These are phyloP conservation scores for Incumbomyces delicatus DNA, from an alignment of 2,329 filamentous ascomycete genomes.

Conservation along the genomic window DNA sequence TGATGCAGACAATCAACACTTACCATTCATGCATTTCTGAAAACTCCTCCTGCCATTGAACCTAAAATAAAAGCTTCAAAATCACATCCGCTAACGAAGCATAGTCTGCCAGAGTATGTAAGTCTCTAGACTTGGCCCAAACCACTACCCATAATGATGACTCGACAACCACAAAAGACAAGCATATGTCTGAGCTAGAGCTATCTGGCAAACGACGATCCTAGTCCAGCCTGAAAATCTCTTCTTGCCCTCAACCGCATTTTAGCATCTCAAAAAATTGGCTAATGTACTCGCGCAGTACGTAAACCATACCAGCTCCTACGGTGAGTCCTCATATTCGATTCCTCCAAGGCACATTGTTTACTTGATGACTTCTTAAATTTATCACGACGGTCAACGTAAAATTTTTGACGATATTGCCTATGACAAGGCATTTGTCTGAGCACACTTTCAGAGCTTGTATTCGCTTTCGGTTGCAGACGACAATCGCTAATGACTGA, in stretches of 20 bases:
- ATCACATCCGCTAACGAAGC: neutral
- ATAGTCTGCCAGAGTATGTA: neutral
- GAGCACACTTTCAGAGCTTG: constrained; percentile 17
- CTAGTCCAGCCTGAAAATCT: constrained; percentile 29
- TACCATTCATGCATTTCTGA: constrained; percentile 55
- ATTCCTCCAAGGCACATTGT: constrained; percentile 6
- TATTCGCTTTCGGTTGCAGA: neutral
- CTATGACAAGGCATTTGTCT: constrained; percentile 59
- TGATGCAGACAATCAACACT: constrained; percentile 49
- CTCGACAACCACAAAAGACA: constrained; percentile 71
- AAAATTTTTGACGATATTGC: constrained; percentile 73
- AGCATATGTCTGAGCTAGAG: constrained; percentile 87
- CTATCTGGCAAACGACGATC: constrained; percentile 40
- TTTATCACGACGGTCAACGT: constrained; percentile 83
- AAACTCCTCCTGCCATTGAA: constrained; percentile 5
- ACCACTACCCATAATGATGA: constrained; percentile 57
- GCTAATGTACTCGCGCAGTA: neutral
- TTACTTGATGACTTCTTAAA: constrained; percentile 57
- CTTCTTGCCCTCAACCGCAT: neutral
- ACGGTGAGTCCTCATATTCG: constrained; percentile 2
- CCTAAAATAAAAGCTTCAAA: neutral
- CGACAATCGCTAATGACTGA: neutral
- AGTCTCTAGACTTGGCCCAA: neutral
- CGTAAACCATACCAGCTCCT: neutral
- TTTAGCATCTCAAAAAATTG: neutral